Evolutionary conservation across 2,329 filamentous ascomycete genomes (phyloP), one percentile per base, ranked within the genome.

Genomic region (Neonectria faginata): DNA sequence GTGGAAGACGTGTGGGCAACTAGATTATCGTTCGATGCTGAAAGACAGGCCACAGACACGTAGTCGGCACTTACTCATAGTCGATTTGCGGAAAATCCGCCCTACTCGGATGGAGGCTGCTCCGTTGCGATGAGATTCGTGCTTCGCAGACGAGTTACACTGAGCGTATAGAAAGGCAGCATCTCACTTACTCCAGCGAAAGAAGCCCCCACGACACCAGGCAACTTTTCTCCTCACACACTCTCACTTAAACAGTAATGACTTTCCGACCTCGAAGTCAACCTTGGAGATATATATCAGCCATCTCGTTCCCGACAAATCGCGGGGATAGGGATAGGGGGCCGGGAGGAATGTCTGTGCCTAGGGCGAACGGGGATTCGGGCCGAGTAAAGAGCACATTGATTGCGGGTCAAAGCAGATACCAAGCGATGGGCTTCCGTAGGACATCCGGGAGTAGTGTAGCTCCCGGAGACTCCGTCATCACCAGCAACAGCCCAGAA

Each of bases 251-350:
- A 42, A 10, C n/a, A 16, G n/a, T 2, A 41, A 14, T 36, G 12
- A 14, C 12, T 36, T 10, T 47, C 9, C 45, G 18, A 5, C 14
- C 22, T 25, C 39, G 60, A 41, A 31, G 60, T 62, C 42, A 44
- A 62, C 12, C 27, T 48, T 57, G 53, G 59, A 39, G 48, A 18
- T 25, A n/a, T 22, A 22, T 8, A 11, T 9, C 3, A 41, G 4
- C 51, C 51, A 61, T 60, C 20, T 41, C 29, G 33, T 44, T 50
- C n/a, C 12, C 31, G n/a, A 36, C 39, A 45, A 52, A 42, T 62
- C 54, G 22, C 27, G 42, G 41, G 48, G 48, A n/a, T 42, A 20
- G 6, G 16, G 16, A 42, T 48, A 31, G n/a, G 41, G 54, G 53
- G 47, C 25, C 25, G 11, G 20, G 22, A 54, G 47, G 42, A 29